A percentile compares a stretch with the other conserved stretches of the same genome.
Conservation (phyloP, 75 land plant genomes). For the Cupressus sempervirens region DNA sequence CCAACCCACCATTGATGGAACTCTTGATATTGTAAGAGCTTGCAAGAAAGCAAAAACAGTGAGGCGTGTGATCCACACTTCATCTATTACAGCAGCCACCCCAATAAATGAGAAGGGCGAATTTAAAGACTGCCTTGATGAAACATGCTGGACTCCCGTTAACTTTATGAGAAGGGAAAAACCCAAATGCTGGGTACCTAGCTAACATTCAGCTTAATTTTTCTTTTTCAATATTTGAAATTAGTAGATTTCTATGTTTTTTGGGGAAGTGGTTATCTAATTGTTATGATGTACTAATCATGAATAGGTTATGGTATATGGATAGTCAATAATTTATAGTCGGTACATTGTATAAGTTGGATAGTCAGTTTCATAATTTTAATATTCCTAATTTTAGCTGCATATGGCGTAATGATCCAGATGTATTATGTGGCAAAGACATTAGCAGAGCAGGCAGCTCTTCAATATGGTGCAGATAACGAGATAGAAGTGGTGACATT, state of each 20-base stretch:
- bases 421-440: constrained; percentile 4
- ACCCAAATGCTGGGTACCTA: constrained; percentile 39
- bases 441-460: neutral
- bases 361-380: too few species aligned
- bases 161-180: constrained; percentile 20
- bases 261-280: too few species aligned
- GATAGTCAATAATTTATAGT: too few species aligned
- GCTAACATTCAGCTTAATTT: neutral
- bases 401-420: neutral
- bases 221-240: neutral
- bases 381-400: too few species aligned
- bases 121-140: constrained; percentile 27
- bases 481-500: neutral
- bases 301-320: too few species aligned
- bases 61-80: constrained; percentile 53
- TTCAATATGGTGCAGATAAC: neutral
- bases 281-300: too few species aligned
- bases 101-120: constrained; percentile 29
- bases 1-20: constrained; percentile 46
- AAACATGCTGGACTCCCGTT: constrained; percentile 33
- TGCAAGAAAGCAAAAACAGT: constrained; percentile 39
- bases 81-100: constrained; percentile 47
- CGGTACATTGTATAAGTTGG: too few species aligned
- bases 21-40: constrained; percentile 44
- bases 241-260: too few species aligned